These are phyloP conservation scores for Chalciporus sp. DNA, from an alignment of 1,284 basidiomycete species.

Conservation along the genomic window DNA sequence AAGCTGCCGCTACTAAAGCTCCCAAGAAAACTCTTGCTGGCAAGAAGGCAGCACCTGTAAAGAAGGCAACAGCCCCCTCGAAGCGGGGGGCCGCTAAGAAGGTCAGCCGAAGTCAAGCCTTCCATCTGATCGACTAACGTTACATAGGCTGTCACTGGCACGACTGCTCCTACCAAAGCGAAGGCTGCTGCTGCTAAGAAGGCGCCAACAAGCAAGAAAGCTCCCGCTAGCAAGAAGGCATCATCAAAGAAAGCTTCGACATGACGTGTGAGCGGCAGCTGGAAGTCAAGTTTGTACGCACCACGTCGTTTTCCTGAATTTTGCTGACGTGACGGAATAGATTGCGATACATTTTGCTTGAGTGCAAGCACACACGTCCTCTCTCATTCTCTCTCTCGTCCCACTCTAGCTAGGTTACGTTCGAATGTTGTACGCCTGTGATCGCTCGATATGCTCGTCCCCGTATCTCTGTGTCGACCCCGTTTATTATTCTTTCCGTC, in stretches of 20 bases:
- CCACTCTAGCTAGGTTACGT: conserved; percentile 9
- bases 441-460: conserved; percentile 35
- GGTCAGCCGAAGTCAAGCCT: conserved; percentile 34
- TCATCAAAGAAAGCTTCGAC: conserved; percentile 27
- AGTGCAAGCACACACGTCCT: background rate
- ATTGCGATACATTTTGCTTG: background rate
- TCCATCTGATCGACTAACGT: background rate
- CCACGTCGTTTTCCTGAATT: background rate
- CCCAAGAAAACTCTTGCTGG: conserved; percentile 37
- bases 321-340: conserved; percentile 2
- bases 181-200: conserved; percentile 40
- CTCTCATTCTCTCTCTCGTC: conserved; percentile 5
- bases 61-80: conserved; percentile 50
- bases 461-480: conserved; percentile 10
- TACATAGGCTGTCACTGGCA: conserved; percentile 51
- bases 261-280: conserved; percentile 6
- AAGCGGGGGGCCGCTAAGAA: conserved; percentile 58
- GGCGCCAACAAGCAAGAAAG: conserved; percentile 39
- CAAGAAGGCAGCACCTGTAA: conserved; percentile 48
- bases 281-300: conserved; percentile 2
- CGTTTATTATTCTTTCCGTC: conserved; percentile 30
- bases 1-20: conserved; percentile 20
- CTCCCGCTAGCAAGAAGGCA: conserved; percentile 34
- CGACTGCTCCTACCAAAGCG: conserved; percentile 36
- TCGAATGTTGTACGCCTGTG: conserved; percentile 32